Base-by-base conservation (phyloP, 73 alveolate species). In the Stentor roeselii region DNA sequence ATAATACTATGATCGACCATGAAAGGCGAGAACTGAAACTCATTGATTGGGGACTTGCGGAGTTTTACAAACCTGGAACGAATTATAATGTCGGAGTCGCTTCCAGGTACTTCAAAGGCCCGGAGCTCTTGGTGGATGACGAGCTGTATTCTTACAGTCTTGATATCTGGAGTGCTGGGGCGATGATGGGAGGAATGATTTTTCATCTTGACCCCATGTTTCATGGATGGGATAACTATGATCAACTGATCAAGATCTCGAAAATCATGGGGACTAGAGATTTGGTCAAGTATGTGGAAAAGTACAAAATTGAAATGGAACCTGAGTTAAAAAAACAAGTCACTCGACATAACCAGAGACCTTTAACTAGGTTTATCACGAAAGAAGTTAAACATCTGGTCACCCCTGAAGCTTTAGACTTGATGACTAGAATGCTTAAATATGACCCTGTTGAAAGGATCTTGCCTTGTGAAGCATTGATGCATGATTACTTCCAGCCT, bases 21-120 rank as follows among this genome's bases (percentile, higher is more conserved):
- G 90, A 92, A 37, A 90, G 82, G 38, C 91, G 92, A 90, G 87
- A 89, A 60, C 87, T 96, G 75, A 95, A 98, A 82, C 91, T 96
- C 21, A 96, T 96, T 83, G 99, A 96, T 88, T 96, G 99, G 99
- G 99, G 99, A 3, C 93, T 96, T 41, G 99, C 99, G 14, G 99
- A 96, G 90, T 96, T 94, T 88, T 96, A 96, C 85, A 97, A 92
- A 76, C 97, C 98, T 3, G 95, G 93, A n/a, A 85, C 94, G 36
- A 99, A 96, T 86, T 96, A 96, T 86, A 96, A 96, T 87, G 99
- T 96, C 36, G 87, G 99, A 88, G 95, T 96, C 11, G 99, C 99
- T 14, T 92, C 98, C 3, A 82, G 99, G 74, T 96, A 96, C 90
- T 96, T 96, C 90, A 96, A 96, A 86, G 99, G 99, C 3, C 98